Evolutionary conservation across 2,329 filamentous ascomycete genomes (phyloP).

Genomic region (Pyrenophora seminiperda): DNA sequence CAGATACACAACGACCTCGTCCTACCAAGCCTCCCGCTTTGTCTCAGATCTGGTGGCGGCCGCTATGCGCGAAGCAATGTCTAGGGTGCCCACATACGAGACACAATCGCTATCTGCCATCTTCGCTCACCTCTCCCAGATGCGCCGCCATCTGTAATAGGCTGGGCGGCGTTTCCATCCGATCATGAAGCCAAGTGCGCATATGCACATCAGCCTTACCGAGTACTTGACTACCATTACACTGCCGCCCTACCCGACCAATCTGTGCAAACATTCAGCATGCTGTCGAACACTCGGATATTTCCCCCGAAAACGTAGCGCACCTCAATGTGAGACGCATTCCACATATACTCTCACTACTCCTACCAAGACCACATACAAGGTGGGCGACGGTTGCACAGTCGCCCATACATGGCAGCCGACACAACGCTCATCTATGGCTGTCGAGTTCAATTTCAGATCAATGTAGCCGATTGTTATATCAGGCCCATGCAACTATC

Average conservation of each 20-base stretch:
- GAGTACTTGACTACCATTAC: slow-evolving; percentile 14
- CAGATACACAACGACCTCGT: slow-evolving; percentile 8
- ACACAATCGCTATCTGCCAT: slow-evolving; percentile 9
- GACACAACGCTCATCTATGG: slow-evolving; percentile 28
- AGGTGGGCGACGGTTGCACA: slow-evolving; percentile 12
- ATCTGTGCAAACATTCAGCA: slow-evolving; percentile 15
- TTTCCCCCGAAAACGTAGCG: slow-evolving; percentile 9
- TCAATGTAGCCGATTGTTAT: neutral
- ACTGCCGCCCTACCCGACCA: slow-evolving; percentile 21
- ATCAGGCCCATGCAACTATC: neutral
- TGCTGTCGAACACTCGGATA: slow-evolving; percentile 20
- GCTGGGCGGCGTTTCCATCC: neutral
- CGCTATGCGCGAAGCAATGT: slow-evolving; percentile 8
- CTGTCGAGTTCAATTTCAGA: slow-evolving; percentile 22
- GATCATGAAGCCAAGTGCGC: slow-evolving; percentile 4
- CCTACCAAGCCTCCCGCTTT: slow-evolving; percentile 20
- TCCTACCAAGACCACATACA: neutral
- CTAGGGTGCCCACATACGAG: neutral
- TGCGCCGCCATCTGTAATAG: slow-evolving; percentile 13
- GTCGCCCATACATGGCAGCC: slow-evolving; percentile 23
- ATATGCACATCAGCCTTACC: slow-evolving; percentile 23
- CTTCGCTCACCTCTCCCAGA: neutral
- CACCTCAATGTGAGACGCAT: neutral
- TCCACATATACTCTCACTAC: neutral
- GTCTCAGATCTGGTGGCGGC: slow-evolving; percentile 24